These are phyloP conservation scores for Citrus glauca DNA, from an alignment of 345 rosid genomes.

Conservation along the genomic window DNA sequence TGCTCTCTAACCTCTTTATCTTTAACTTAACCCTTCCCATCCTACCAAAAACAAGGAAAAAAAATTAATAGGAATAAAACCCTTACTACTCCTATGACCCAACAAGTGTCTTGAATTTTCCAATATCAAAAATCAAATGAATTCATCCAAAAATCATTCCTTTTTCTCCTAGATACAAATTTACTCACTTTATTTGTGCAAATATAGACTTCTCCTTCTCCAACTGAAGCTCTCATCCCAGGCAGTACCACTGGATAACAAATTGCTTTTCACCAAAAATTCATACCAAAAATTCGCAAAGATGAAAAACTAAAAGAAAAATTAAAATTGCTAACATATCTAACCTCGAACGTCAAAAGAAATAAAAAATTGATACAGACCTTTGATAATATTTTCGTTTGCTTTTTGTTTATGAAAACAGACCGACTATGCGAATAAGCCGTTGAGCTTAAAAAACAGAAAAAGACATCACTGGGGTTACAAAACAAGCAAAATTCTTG, in stretches of 20 bases:
- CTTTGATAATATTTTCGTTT: background rate
- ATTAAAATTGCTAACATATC: background rate
- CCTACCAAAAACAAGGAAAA: slow-evolving; percentile 20
- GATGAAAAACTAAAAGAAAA: background rate
- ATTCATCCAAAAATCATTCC: background rate
- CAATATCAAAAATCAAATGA: background rate
- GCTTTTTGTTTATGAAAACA: slow-evolving; percentile 7
- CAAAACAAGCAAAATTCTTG: background rate
- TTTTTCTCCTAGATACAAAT: background rate
- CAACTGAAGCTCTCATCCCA: slow-evolving; percentile 34
- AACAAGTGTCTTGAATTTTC: background rate
- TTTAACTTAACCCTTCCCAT: slow-evolving; percentile 93
- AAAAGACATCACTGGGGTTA: background rate
- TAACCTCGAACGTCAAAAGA: background rate
- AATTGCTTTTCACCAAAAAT: slow-evolving; percentile 15
- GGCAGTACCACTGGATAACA: slow-evolving; percentile 19
- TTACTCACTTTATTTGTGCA: slow-evolving; percentile 26
- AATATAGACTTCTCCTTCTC: slow-evolving; percentile 14
- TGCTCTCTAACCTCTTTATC: slow-evolving; percentile 80
- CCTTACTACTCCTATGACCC: background rate
- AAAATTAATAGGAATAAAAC: background rate
- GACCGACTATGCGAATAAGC: background rate
- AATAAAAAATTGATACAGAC: background rate
- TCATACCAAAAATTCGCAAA: slow-evolving; percentile 4
- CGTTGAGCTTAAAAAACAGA: slow-evolving; percentile 5